Evolutionary conservation across 2,329 filamentous ascomycete species (phyloP), one percentile per base, ranked within the genome.

Genomic region (Coniochaeta sp.): DNA sequence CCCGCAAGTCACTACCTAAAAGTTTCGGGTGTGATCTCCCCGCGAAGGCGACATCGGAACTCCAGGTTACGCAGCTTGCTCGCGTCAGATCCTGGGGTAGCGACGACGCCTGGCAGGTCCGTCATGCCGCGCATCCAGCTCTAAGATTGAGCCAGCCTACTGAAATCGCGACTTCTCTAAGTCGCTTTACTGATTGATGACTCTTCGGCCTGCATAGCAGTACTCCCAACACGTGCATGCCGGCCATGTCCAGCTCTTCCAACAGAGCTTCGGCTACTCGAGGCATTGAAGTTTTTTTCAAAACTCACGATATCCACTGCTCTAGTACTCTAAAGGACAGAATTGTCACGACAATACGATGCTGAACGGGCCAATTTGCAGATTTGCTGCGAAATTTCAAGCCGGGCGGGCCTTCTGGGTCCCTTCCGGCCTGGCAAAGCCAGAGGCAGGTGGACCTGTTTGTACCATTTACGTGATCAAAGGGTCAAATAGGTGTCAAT

Each of bases 231-330:
- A 14, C 24, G 22, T 14, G 47, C 47, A 52, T 26, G 47, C 14
- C 47, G n/a, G 47, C 47, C 24, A 31, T 28, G 22, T 52, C 22
- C 47, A 24, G 14, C 6, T 52, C 16, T 52, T 24, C 16, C 47
- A 6, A 47, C n/a, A 24, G 47, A 52, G 24, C 47, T 28, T 52
- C 47, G 47, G 47, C 24, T 52, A 52, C 47, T 52, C 47, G 47
- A 52, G 47, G 47, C 47, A 52, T 52, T 52, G 47, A 52, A n/a
- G 19, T 50, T 50, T 52, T 50, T 52, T 52, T n/a, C 8, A 52
- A 12, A 6, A 17, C 12, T 52, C 47, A 52, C 26, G 47, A 52
- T 52, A 52, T 52, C 47, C 47, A 52, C 47, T 28, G 24, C 14
- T 31, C 47, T 52, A 52, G 47, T 52, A 52, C 47, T 52, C 47